A percentile compares a stretch with the other conserved stretches of the same genome.
These are phyloP conservation scores for Carex cristatella DNA, from an alignment of 176 grass and related monocot species.

Conservation along the genomic window DNA sequence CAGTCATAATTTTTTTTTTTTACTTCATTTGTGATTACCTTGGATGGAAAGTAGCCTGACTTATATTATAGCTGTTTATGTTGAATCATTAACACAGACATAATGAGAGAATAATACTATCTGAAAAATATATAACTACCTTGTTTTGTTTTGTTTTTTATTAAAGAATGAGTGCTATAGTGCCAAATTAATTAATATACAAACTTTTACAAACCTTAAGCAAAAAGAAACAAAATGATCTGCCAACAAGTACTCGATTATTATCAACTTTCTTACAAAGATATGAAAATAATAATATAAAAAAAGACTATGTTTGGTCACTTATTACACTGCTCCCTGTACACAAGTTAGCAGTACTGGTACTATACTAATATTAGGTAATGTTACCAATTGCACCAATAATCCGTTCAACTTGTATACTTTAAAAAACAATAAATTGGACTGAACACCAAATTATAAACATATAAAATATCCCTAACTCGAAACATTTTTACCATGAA, in stretches of 20 bases:
- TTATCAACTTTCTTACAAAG: neutral
- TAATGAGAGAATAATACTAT: neutral
- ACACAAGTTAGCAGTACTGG: neutral
- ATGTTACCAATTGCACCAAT: neutral
- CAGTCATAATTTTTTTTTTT: neutral
- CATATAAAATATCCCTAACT: neutral
- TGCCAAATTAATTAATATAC: neutral
- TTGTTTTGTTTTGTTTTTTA: neutral
- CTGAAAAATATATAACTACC: neutral
- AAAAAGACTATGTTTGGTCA: neutral
- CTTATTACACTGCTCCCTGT: neutral
- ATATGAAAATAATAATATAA: neutral
- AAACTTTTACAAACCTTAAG: neutral
- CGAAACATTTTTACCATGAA: constrained; percentile 34
- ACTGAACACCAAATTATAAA: neutral
- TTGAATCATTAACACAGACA: neutral
- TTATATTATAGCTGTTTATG: neutral
- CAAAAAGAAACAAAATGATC: neutral
- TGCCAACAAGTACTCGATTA: neutral
- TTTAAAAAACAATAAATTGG: neutral
- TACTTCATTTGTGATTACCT: neutral
- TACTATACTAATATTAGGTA: neutral
- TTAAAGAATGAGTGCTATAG: neutral
- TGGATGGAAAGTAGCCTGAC: neutral
- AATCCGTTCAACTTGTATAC: neutral